Base-by-base conservation (phyloP, 225 moss, liverwort and hornwort species). In the Rhytidiadelphus loreus region DNA sequence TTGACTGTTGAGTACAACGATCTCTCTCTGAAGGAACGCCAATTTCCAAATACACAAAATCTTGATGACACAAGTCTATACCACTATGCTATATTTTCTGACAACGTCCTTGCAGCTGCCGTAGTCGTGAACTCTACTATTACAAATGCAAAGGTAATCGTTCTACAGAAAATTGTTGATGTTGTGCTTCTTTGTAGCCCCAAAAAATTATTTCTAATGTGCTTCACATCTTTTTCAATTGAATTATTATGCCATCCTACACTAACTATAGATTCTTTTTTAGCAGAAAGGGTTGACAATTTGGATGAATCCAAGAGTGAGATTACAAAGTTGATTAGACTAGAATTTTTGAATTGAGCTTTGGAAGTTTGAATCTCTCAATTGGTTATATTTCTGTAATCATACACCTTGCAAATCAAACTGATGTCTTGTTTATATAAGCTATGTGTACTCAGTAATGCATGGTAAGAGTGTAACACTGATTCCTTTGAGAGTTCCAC, bases 1-100 rank as follows among this genome's bases (percentile, higher is more conserved):
- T 81, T 97, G 88, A 94, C 94, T 91, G 92, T 93, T 88, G 93
- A 94, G 88, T 94, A 92, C 74, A 86, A 84, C 55, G 77, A 82
- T 62, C 88, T 90, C 32, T 60, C 85, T 57, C 68, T 16, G 26
- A 52, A 86, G 41, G 56, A 91, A 78, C 81, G 87, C 25, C 86
- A 84, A 37, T 93, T 93, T 76, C 55, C 81, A 64, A 90, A 88
- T 44, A 66, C 68, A 58, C 88, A 92, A 87, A 91, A 94, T 86
- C 92, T 97, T 23, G 92, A 96, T 77, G 96, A 97, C 87, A 94
- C 84, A 23, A 93, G 87, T 83, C 92, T 96, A 37, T 95, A 89
- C 83, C 95, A 97, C 92, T 97, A 96, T 70, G 96, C 96, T 37
- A 92, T 97, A 73, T 96, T 97, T 84, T 97, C 95, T 30, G 96